A percentile compares a stretch with the other conserved stretches of the same genome.
phyloP scores from a whole-genome alignment of 2,329 filamentous ascomycete genomes.

The Raffaelea albimanens region DNA sequence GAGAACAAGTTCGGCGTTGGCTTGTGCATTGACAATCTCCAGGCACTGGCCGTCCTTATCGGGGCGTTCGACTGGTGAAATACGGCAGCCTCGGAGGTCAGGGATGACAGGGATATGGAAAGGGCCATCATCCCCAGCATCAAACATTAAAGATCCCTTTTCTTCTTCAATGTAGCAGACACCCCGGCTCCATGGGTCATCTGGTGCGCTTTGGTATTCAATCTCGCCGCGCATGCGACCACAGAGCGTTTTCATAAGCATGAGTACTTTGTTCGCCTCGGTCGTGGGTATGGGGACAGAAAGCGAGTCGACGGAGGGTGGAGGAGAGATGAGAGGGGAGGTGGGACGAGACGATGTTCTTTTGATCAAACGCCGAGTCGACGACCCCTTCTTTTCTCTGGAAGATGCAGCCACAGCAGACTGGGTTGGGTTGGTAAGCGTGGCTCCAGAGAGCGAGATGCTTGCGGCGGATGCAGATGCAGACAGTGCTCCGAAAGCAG shows the following conservation, averaged over 20 bases:
- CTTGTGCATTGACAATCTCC: constrained; percentile 43
- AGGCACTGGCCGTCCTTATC: constrained; percentile 39
- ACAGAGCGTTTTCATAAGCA: constrained; percentile 67
- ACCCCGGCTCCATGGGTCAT: constrained; percentile 58
- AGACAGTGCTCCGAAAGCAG: not conserved
- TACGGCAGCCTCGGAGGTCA: constrained; percentile 65
- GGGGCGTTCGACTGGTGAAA: constrained; percentile 44
- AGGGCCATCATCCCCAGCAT: constrained; percentile 56
- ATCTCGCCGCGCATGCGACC: constrained; percentile 73
- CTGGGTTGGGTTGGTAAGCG: not conserved
- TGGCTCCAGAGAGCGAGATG: constrained; percentile 1
- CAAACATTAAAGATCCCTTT: constrained; percentile 64
- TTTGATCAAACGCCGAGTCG: constrained; percentile 43
- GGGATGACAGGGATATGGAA: constrained; percentile 60
- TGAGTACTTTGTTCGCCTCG: constrained; percentile 62
- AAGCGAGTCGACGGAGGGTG: constrained; percentile 51
- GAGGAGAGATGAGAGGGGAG: constrained; percentile 44
- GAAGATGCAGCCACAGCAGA: not conserved
- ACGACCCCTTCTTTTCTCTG: constrained; percentile 33
- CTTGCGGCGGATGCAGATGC: constrained; percentile 9
- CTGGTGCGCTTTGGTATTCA: constrained; percentile 56
- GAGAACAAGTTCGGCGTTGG: constrained; percentile 52
- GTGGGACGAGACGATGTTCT: constrained; percentile 46
- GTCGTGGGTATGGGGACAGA: constrained; percentile 51
- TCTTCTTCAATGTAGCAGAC: constrained; percentile 72